phyloP scores from a whole-genome alignment of 179 eudicot genomes.

The Pouteria campechiana region DNA sequence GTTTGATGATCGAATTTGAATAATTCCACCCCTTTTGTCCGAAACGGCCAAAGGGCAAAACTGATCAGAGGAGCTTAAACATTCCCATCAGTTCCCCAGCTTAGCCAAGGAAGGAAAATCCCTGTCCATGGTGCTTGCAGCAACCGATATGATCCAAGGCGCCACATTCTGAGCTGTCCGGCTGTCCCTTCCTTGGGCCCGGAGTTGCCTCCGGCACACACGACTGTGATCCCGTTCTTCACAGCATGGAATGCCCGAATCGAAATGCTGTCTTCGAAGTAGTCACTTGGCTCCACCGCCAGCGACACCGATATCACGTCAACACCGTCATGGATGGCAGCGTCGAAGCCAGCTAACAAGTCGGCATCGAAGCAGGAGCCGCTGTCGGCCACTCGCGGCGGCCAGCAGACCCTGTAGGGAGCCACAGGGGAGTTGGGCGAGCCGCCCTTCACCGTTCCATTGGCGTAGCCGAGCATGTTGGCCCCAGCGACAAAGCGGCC shows the following conservation, averaged over 20 bases:
- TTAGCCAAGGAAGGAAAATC: conserved; percentile 15
- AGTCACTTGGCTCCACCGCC: conserved; percentile 6
- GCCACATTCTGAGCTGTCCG: conserved; percentile 30
- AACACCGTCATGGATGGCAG: conserved; percentile 54
- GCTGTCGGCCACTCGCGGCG: neutral
- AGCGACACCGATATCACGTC: conserved; percentile 45
- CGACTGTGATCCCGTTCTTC: conserved; percentile 31
- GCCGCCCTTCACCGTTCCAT: conserved; percentile 22
- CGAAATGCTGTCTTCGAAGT: conserved; percentile 18
- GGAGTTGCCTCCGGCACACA: conserved; percentile 33
- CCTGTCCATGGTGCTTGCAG: conserved; percentile 41
- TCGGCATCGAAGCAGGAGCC: conserved; percentile 29
- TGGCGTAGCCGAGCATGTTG: conserved; percentile 4
- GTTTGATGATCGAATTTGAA: too few relatives aligned
- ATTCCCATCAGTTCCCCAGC: conserved; percentile 6
- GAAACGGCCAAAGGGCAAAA: neutral
- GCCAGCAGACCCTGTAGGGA: conserved; percentile 28
- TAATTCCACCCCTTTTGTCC: too few relatives aligned
- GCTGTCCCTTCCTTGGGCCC: conserved; percentile 27
- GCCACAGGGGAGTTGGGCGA: conserved; percentile 20
- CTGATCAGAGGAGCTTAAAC: conserved; percentile 2
- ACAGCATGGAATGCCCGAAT: conserved; percentile 46
- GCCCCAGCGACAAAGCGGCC: conserved; percentile 8
- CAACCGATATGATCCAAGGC: conserved; percentile 58
- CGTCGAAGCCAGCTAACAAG: conserved; percentile 31